A percentile compares a stretch with the other conserved stretches of the same genome.
Evolutionary conservation across 225 moss, liverwort and hornwort species (phyloP).

Genomic region (Lunularia cruciata): DNA sequence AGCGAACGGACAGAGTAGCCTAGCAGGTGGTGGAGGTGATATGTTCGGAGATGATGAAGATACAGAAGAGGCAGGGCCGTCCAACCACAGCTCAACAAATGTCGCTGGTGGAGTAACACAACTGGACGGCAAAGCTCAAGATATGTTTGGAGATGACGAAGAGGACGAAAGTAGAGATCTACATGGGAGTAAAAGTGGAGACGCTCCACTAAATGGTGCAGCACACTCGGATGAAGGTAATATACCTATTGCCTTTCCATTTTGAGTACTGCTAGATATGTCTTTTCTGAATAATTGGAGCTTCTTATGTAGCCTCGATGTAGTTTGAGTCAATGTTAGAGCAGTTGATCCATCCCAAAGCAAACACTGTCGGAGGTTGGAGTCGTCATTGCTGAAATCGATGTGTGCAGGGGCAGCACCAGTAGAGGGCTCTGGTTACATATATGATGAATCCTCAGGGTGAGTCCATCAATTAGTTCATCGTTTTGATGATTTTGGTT

Average conservation of each 20-base stretch:
- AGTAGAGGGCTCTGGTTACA: slow-evolving; percentile 78
- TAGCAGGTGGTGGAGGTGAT: slow-evolving; percentile 16
- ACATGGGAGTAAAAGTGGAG: not conserved
- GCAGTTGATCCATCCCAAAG: too few relatives aligned
- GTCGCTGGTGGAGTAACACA: not conserved
- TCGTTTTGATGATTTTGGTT: not conserved
- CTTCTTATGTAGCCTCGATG: too few relatives aligned
- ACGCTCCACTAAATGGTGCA: not conserved
- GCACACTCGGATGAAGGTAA: slow-evolving; percentile 13
- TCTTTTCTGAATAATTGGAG: too few relatives aligned
- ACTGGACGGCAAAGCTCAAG: slow-evolving; percentile 13
- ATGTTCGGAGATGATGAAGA: slow-evolving; percentile 26
- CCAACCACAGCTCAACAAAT: slow-evolving; percentile 6
- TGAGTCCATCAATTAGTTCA: slow-evolving; percentile 29
- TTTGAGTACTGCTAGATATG: too few relatives aligned
- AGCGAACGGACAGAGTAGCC: slow-evolving; percentile 24
- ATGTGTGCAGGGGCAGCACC: slow-evolving; percentile 41
- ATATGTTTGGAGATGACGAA: slow-evolving; percentile 46
- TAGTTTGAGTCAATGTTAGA: too few relatives aligned
- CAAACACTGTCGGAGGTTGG: slow-evolving; percentile 18
- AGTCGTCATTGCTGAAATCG: slow-evolving; percentile 30
- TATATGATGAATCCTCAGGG: slow-evolving; percentile 77
- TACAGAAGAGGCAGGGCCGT: not conserved
- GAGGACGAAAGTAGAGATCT: not conserved
- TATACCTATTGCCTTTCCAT: not conserved